Evolutionary conservation across 169 alveolate species (phyloP), one percentile per base, ranked within the genome.

Genomic region (Plasmodium chabaudi): DNA sequence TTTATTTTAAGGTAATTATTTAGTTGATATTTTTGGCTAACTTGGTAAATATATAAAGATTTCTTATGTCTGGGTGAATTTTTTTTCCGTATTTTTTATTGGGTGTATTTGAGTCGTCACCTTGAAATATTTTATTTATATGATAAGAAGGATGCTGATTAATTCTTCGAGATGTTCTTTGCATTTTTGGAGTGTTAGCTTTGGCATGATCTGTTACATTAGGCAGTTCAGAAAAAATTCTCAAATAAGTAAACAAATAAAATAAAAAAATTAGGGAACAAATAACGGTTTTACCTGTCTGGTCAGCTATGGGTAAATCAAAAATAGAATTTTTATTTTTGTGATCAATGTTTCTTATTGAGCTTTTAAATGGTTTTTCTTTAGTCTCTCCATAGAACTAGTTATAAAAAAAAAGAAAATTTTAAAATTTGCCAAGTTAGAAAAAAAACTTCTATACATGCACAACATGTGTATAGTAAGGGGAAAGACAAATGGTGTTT

Each of bases 301-400:
- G 42, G 7, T 34, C 42, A 34, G 42, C 0, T 34, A 34, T 34
- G 63, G 51, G 39, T 9, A n/a, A 25, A 25, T 79, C 82, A 65
- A 79, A 79, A 13, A 49, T 42, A 17, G 89, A 79, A 10, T 70
- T 65, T 23, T 67, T 79, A 67, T 79, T 79, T 53, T 71, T 55
- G 47, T 79, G 82, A 49, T 59, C 51, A 49, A 79, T 25, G 46
- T 79, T 64, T 67, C 82, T 65, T 42, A 23, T 59, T 17, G 72
- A 51, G 27, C 72, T 55, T 67, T 65, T 79, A 57, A 34, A 79
- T 51, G 10, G 47, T 19, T n/a, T 23, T 67, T 64, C 56, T 10
- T 46, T 34, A 2, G 79, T 51, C 44, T 79, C 82, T 2, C 21
- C 19, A 63, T 21, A 19, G 21, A 79, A 60, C 89, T 79, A 13